Percentiles rank a stretch among this genome's conserved stretches.
Conservation (phyloP, 2,329 filamentous ascomycete genomes). For the Exophiala xenobiotica region DNA sequence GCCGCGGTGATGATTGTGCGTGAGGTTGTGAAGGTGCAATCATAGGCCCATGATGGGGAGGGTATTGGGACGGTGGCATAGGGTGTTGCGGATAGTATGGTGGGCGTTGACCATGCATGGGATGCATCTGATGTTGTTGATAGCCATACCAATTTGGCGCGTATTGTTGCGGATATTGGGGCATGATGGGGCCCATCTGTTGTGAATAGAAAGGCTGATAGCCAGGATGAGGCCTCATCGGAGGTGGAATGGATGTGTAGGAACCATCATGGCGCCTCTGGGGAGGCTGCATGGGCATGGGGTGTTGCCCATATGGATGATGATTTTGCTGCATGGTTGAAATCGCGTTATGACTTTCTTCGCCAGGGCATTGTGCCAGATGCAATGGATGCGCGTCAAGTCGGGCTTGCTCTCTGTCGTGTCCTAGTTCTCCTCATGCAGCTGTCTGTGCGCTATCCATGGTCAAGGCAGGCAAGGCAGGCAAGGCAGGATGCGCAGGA, state of each 20-base stretch:
- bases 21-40: slow-evolving; percentile 26
- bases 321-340: slow-evolving; percentile 36
- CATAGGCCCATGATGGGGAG: slow-evolving; percentile 32
- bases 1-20: slow-evolving; percentile 27
- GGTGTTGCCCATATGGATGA: slow-evolving; percentile 42
- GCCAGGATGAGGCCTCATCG: slow-evolving; percentile 58
- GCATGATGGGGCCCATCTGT: slow-evolving; percentile 55
- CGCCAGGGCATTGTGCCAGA: slow-evolving; percentile 24
- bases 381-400: slow-evolving; percentile 10
- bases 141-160: slow-evolving; percentile 46
- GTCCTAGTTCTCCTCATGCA: slow-evolving; percentile 11
- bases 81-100: slow-evolving; percentile 46
- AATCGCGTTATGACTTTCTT: slow-evolving; percentile 24
- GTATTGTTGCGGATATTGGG: slow-evolving; percentile 47
- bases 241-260: slow-evolving; percentile 46
- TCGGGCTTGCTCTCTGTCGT: slow-evolving; percentile 2
- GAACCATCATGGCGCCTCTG: slow-evolving; percentile 48
- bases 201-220: slow-evolving; percentile 58
- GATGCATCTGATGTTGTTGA: slow-evolving; percentile 41
- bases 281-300: slow-evolving; percentile 50
- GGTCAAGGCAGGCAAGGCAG: not conserved
- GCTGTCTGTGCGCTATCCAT: slow-evolving; percentile 10
- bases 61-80: slow-evolving; percentile 42
- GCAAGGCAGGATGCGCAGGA: too few relatives aligned
- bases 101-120: slow-evolving; percentile 41